These are phyloP conservation scores for Alternaria infectoria DNA, from an alignment of 2,329 filamentous ascomycete species.

Conservation along the genomic window DNA sequence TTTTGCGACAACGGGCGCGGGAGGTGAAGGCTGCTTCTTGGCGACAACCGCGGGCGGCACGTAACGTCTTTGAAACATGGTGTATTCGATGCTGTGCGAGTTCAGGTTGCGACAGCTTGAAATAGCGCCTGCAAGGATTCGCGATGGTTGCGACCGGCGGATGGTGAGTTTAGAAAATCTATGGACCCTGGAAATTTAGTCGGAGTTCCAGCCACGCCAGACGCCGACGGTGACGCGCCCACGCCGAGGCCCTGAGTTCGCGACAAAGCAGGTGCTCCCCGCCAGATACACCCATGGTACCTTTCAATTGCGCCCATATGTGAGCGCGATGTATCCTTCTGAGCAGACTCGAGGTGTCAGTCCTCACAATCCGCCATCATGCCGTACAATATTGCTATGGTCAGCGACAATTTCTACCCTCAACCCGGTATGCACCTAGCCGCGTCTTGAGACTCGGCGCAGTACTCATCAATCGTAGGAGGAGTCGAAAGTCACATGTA, in stretches of 20 bases:
- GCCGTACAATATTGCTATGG: slow-evolving; percentile 84
- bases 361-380: slow-evolving; percentile 51
- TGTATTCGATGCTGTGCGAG: background rate
- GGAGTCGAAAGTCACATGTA: slow-evolving; percentile 99
- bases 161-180: slow-evolving; percentile 21
- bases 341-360: slow-evolving; percentile 18
- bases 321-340: slow-evolving; percentile 31
- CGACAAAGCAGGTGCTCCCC: background rate
- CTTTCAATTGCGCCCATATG: background rate
- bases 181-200: slow-evolving; percentile 33
- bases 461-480: slow-evolving; percentile 55
- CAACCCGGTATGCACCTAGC: slow-evolving; percentile 69
- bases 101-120: background rate
- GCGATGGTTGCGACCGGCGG: slow-evolving; percentile 4
- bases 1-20: background rate
- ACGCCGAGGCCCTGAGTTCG: slow-evolving; percentile 14
- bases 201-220: slow-evolving; percentile 22
- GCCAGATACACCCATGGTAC: background rate
- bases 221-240: slow-evolving; percentile 36
- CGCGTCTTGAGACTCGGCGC: background rate
- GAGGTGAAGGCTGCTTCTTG: slow-evolving; percentile 8
- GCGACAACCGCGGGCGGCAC: slow-evolving; percentile 45
- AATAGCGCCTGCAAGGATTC: background rate
- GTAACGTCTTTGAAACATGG: slow-evolving; percentile 50
- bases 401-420: slow-evolving; percentile 99